Evolutionary conservation across 495 filamentous ascomycete species (phyloP), one percentile per base, ranked within the genome.

Genomic region (Hypoxylon trugodes): DNA sequence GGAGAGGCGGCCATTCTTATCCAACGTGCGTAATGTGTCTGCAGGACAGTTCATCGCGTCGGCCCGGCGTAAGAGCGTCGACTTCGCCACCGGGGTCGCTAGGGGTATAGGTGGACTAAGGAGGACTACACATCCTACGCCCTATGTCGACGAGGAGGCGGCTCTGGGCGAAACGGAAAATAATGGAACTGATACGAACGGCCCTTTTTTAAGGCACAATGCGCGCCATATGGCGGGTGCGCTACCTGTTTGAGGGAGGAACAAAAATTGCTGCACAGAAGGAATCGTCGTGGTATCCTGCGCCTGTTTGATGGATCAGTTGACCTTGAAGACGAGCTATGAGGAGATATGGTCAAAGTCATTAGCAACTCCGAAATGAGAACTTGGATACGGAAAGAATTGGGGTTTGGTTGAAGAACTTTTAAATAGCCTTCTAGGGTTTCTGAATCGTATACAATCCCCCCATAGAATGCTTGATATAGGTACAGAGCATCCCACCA

Each of bases 141-240:
- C 16, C 33, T 2, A 13, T 12, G 3, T 61, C 25, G 63, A 66
- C 8, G 57, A 66, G 16, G 63, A 66, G 33, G 51, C 51, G 13
- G 51, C 32, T 3, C 4, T 61, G 32, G 51, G 30, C 8, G 21
- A 13, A 7, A 12, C 10, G 32, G 45, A 30, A 19, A 22, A 13
- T 2, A 46, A 32, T 7, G 37, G 55, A 25, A 45, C 4, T 19
- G 42, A 52, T 1, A 19, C 9, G 7, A 46, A 25, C 35, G 38
- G 57, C 35, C 25, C 56, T 66, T 66, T 66, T 66, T 66, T 66
- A 66, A n/a, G n/a, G n/a, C 63, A 32, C 45, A 35, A 15, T 35
- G 47, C 26, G 24, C 33, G 25, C 25, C 36, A 51, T 43, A 40
- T 32, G 38, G 51, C 26, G 63, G 52, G 18, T 66, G 63, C 35